Evolutionary conservation across 805 yeast species (phyloP), one percentile per base, ranked within the genome.

Genomic region (Isabelozyma rhagii): DNA sequence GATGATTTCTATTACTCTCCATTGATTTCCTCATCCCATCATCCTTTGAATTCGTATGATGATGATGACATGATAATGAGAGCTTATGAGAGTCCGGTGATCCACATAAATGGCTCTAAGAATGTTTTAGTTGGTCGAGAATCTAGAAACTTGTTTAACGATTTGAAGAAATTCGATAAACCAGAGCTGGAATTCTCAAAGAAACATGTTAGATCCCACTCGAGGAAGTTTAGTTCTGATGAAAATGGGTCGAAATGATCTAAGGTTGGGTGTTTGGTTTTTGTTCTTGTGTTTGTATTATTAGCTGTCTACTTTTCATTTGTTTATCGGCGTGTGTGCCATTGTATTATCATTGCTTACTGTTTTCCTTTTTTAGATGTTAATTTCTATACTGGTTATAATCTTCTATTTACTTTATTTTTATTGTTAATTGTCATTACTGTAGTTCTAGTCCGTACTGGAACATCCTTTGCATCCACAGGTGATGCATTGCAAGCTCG

Each of bases 401-500:
- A 28, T 25, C 17, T 29, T 5, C 21, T 10, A 10, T 34, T 5
- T 29, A 21, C 38, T 29, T 21, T 21, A 21, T 21, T 21, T 21
- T 21, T 21, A 21, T 21, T 21, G 25, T 3, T 21, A 21, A 21
- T 21, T 21, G 25, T 6, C 14, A 7, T 34, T 43, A 21, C 25
- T 13, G 8, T 36, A 14, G 36, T 66, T 61, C 25, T 21, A 88
- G 61, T 87, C 94, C 15, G 82, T 77, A 59, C 91, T 85, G 2
- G 93, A 81, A 63, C 97, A 89, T 5, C 96, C 96, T 52, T 77
- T 71, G 59, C 97, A 89, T 0, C 97, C 97, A 72, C 96, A 89
- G 29, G 84, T 87, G 5, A 85, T 76, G 64, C 96, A 89, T 55
- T 84, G 79, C 11, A 79, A 61, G 6, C 50, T 52, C 41, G 53